A percentile compares a stretch with the other conserved stretches of the same genome.
phyloP scores from a whole-genome alignment of 441 rosid genomes.

The Arabidopsis hybrid region DNA sequence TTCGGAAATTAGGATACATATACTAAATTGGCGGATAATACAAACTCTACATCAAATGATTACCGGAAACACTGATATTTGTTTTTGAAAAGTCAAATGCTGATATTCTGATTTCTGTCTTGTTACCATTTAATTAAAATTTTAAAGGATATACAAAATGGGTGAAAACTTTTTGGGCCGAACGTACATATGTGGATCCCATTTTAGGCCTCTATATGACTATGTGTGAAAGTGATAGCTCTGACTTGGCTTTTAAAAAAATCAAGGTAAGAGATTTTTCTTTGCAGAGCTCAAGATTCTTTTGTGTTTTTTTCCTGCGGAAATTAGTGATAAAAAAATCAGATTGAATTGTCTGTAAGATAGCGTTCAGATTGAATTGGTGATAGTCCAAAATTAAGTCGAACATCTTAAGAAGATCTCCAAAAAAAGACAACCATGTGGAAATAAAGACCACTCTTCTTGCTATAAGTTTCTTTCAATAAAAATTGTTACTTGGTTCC shows the following conservation, averaged over 20 bases:
- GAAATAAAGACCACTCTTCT: background rate
- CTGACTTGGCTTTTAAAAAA: background rate
- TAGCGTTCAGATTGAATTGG: background rate
- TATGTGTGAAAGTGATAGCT: background rate
- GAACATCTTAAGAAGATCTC: background rate
- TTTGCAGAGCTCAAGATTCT: slow-evolving; percentile 9
- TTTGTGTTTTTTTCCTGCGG: background rate
- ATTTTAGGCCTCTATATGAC: slow-evolving; percentile 3
- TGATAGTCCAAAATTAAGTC: background rate
- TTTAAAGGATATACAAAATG: background rate
- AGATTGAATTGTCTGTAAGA: background rate
- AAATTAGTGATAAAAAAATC: background rate
- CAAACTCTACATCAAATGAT: too few species aligned
- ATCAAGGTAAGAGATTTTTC: background rate
- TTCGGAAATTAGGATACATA: too few species aligned
- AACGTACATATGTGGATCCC: background rate
- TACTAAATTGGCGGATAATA: too few species aligned
- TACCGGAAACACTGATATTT: too few species aligned
- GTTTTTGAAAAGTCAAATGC: background rate
- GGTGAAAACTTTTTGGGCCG: slow-evolving; percentile 20
- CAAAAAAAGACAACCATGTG: background rate
- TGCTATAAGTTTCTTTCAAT: background rate
- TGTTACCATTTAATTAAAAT: background rate
- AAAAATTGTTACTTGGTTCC: background rate
- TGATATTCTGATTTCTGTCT: slow-evolving; percentile 6